Percentiles rank a stretch among this genome's conserved stretches.
Evolutionary conservation across 306 rosid species (phyloP).

Genomic region (Vigna unguiculata): DNA sequence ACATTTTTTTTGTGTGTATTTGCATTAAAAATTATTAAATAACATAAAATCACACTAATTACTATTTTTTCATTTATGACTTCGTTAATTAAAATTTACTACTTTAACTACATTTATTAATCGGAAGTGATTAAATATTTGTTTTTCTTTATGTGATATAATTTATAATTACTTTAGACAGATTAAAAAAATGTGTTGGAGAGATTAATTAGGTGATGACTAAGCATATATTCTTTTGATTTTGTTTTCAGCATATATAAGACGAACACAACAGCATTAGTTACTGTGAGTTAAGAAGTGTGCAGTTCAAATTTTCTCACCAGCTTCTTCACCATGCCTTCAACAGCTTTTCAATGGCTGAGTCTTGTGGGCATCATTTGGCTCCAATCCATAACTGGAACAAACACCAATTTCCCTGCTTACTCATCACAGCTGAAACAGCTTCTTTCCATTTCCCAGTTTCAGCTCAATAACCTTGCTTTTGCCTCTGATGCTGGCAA

Average conservation of each 20-base stretch:
- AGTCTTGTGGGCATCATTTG: conserved; percentile 81
- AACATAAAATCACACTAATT: too few relatives aligned
- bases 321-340: conserved; percentile 48
- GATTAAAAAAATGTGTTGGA: neutral
- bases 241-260: neutral
- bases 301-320: neutral
- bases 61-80: too few relatives aligned
- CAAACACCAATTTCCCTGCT: conserved; percentile 81
- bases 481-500: conserved; percentile 96
- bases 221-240: neutral
- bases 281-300: conserved; percentile 17
- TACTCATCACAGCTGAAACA: conserved; percentile 78
- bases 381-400: conserved; percentile 88
- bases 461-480: conserved; percentile 86
- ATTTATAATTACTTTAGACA: too few relatives aligned
- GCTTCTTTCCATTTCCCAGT: conserved; percentile 69
- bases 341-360: conserved; percentile 66
- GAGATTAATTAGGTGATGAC: neutral
- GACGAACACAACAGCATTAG: neutral
- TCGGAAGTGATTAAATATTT: too few relatives aligned
- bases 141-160: too few relatives aligned
- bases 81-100: too few relatives aligned
- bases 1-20: too few relatives aligned
- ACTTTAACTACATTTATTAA: too few relatives aligned
- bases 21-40: too few relatives aligned